Conservation (phyloP, 176 grass and related monocot species). For the Triticum urartu region DNA sequence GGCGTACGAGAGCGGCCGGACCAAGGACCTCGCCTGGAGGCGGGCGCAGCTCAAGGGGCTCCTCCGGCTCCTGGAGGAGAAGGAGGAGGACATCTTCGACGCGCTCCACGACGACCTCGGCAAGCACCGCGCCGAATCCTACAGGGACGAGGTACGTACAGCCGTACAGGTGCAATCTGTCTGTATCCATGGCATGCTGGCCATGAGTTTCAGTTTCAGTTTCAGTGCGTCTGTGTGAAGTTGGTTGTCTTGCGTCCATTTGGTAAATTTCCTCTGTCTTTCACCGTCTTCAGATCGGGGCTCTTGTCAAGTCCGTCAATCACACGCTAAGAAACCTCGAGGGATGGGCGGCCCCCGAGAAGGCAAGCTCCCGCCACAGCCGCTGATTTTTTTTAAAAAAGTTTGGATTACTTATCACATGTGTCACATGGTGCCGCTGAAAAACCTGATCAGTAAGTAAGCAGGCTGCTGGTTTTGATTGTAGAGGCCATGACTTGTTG, state of each 20-base stretch:
- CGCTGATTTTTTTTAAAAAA: not conserved
- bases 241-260: too few species aligned
- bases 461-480: not conserved
- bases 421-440: too few species aligned
- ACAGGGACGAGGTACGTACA: slow-evolving; percentile 48
- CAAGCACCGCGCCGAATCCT: slow-evolving; percentile 65
- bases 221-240: too few species aligned
- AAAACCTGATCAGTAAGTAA: not conserved
- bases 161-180: not conserved
- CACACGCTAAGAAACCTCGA: slow-evolving; percentile 49
- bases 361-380: slow-evolving; percentile 25
- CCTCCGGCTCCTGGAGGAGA: slow-evolving; percentile 47
- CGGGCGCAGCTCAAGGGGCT: slow-evolving; percentile 57
- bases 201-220: not conserved
- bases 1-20: slow-evolving; percentile 51
- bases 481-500: not conserved
- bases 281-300: slow-evolving; percentile 39
- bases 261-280: too few species aligned
- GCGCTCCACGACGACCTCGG: slow-evolving; percentile 61
- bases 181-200: not conserved
- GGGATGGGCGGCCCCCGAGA: slow-evolving; percentile 65
- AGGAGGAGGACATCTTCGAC: slow-evolving; percentile 58
- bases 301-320: slow-evolving; percentile 48
- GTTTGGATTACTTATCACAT: too few species aligned
- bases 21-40: slow-evolving; percentile 58